phyloP scores from a whole-genome alignment of 1,284 basidiomycete species.

The Anthracocystis walkeri region DNA sequence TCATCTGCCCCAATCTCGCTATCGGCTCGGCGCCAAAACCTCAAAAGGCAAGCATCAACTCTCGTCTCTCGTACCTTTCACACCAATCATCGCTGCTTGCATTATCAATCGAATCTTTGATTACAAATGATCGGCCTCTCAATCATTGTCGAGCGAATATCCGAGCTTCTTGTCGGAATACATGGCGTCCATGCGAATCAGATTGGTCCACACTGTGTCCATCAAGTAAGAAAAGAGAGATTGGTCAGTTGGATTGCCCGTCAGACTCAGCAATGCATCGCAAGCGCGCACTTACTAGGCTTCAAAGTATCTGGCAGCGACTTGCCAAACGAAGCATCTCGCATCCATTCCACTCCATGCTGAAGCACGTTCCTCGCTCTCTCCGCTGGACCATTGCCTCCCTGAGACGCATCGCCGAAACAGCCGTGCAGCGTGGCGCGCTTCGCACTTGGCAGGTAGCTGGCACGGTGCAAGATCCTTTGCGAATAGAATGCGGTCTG shows the following conservation, averaged over 20 bases:
- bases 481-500: conserved; percentile 85
- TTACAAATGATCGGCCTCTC: neutral
- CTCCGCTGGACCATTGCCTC: conserved; percentile 50
- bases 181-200: conserved; percentile 75
- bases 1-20: neutral
- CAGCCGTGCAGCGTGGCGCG: conserved; percentile 81
- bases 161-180: conserved; percentile 70
- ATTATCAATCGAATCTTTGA: neutral
- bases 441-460: conserved; percentile 74
- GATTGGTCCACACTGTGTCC: conserved; percentile 74
- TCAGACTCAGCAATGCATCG: neutral
- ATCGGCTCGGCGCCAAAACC: neutral
- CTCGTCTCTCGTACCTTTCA: neutral
- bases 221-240: neutral
- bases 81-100: neutral
- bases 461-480: conserved; percentile 81
- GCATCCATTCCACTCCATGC: conserved; percentile 82
- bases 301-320: conserved; percentile 73
- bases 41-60: neutral
- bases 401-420: conserved; percentile 73
- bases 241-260: neutral
- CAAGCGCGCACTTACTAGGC: conserved; percentile 68
- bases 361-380: conserved; percentile 81
- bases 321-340: conserved; percentile 74
- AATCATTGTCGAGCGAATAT: conserved; percentile 51